phyloP scores from a whole-genome alignment of 768 basidiomycete species.

The Mrakia blollopis region DNA sequence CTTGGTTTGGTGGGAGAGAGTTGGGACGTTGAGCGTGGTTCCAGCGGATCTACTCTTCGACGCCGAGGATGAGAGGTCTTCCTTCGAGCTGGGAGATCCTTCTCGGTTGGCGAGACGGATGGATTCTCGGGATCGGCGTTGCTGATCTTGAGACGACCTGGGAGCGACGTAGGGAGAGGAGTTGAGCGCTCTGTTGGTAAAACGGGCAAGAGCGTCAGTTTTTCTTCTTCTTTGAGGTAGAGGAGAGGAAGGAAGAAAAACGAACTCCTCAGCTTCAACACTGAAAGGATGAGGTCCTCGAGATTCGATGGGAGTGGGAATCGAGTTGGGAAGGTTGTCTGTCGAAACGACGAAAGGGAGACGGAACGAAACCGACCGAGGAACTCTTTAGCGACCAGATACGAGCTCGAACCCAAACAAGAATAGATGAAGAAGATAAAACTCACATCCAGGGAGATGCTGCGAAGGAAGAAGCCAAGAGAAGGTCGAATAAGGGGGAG shows the following conservation, averaged over 20 bases:
- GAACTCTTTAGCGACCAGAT: too few species aligned
- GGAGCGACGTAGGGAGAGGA: not conserved
- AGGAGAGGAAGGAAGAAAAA: not conserved
- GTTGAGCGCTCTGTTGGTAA: not conserved
- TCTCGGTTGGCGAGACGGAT: not conserved
- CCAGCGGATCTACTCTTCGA: not conserved
- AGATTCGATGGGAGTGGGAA: not conserved
- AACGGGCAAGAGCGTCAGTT: too few species aligned
- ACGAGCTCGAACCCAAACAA: too few species aligned
- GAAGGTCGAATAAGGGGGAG: too few species aligned
- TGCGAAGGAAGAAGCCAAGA: too few species aligned
- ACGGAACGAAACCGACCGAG: too few species aligned
- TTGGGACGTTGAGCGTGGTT: not conserved
- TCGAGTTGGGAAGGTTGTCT: constrained; percentile 31
- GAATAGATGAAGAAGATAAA: not conserved
- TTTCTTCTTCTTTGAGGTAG: too few species aligned
- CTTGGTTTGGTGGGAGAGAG: not conserved
- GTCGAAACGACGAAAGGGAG: not conserved
- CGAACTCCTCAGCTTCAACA: not conserved
- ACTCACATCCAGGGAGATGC: constrained; percentile 52
- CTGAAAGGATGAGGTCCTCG: not conserved
- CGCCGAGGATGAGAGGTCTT: not conserved
- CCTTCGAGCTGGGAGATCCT: not conserved
- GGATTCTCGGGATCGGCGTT: not conserved
- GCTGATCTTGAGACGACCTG: not conserved